Evolutionary conservation across 768 basidiomycete species (phyloP).

Genomic region (Leccinellum luteum): DNA sequence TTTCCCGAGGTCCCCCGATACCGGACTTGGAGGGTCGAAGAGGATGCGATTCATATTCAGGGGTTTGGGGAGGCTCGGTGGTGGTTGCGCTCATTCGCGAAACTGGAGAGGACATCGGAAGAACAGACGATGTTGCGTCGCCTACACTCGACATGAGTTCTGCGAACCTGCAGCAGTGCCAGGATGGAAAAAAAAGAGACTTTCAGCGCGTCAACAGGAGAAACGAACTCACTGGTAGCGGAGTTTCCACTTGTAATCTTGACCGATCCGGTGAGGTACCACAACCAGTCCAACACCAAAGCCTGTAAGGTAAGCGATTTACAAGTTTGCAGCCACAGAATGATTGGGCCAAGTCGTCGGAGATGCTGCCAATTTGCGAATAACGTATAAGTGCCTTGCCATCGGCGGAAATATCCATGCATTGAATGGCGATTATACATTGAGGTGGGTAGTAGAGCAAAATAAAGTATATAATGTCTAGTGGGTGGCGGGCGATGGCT

Average conservation of each 20-base stretch:
- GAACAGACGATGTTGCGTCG: constrained; percentile 13
- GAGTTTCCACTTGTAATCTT: constrained; percentile 6
- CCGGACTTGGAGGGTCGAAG: constrained; percentile 9
- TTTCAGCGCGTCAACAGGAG: background rate
- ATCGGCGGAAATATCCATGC: constrained; percentile 27
- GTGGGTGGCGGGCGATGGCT: constrained; percentile 43
- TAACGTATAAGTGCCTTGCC: constrained; percentile 23
- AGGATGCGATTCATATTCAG: background rate
- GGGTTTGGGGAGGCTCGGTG: constrained; percentile 1
- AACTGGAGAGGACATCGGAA: constrained; percentile 13
- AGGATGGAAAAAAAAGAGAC: too few relatives aligned
- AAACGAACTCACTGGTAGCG: background rate
- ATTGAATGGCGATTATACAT: constrained; percentile 38
- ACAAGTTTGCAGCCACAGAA: background rate
- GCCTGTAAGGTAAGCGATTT: background rate
- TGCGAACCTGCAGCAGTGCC: background rate
- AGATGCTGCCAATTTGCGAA: background rate
- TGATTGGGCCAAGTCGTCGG: background rate
- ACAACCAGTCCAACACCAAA: constrained; percentile 14
- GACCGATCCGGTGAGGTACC: background rate
- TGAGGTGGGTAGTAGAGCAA: constrained; percentile 33
- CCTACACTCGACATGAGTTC: constrained; percentile 17
- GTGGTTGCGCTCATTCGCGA: constrained; percentile 8
- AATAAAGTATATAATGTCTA: constrained; percentile 44
- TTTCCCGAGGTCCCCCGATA: constrained; percentile 21